Evolutionary conservation across 768 basidiomycete genomes (phyloP).

Genomic region (Mycena galericulata): DNA sequence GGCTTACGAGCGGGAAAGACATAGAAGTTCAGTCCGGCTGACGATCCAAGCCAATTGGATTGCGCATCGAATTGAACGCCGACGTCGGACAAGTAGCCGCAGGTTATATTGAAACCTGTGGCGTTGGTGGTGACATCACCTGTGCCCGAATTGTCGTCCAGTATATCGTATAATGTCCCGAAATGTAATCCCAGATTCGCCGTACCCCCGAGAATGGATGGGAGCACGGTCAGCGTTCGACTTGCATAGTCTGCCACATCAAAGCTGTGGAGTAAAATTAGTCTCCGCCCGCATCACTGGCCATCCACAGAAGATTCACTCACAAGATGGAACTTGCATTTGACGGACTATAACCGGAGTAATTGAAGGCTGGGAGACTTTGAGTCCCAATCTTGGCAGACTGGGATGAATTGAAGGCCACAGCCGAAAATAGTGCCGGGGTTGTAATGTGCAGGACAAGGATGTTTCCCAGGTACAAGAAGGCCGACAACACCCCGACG

Average conservation of each 20-base stretch:
- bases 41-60: too few species aligned
- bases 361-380: neutral
- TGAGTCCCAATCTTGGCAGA: neutral
- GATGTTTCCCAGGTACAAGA: too few species aligned
- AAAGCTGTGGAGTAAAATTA: neutral
- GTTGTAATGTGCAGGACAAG: too few species aligned
- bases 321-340: too few species aligned
- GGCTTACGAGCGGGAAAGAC: too few species aligned
- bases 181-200: neutral
- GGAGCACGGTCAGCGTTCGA: neutral
- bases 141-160: neutral
- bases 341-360: neutral
- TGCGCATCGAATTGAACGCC: neutral
- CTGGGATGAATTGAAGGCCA: too few species aligned
- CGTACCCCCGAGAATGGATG: neutral
- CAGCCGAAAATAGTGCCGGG: too few species aligned
- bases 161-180: neutral
- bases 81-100: neutral
- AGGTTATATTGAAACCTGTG: neutral
- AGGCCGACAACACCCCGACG: too few species aligned
- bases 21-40: too few species aligned
- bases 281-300: neutral
- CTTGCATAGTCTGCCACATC: neutral
- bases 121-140: neutral
- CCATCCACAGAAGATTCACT: neutral